Evolutionary conservation across 1,139 yeast species (phyloP).

Genomic region (Candida sojae): DNA sequence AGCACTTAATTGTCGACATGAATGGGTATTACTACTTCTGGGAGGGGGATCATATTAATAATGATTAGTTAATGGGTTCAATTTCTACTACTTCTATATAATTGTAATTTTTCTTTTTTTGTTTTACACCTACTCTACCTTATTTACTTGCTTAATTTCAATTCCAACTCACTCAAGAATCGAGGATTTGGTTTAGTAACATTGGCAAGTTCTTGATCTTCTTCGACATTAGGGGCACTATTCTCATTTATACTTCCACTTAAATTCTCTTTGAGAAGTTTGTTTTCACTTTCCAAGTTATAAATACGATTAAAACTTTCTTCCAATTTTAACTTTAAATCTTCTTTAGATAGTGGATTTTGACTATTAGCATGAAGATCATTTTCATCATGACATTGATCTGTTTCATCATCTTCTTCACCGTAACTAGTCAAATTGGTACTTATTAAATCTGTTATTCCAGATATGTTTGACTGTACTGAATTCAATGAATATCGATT

Average conservation of each 20-base stretch:
- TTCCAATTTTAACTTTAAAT: constrained; percentile 36
- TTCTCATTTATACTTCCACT: constrained; percentile 1
- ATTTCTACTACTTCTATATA: too few species aligned
- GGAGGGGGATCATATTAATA: too few species aligned
- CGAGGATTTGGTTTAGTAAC: constrained; percentile 1
- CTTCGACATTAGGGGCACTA: not conserved
- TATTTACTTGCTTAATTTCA: not conserved
- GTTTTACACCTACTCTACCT: not conserved
- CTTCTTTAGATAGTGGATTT: constrained; percentile 30
- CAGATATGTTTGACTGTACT: constrained; percentile 43
- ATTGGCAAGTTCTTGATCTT: not conserved
- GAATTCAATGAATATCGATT: constrained; percentile 43
- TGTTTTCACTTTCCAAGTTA: constrained; percentile 34
- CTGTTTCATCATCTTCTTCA: constrained; percentile 23
- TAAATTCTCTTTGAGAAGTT: constrained; percentile 17
- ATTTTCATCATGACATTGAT: constrained; percentile 5
- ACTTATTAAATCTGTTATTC: constrained; percentile 41
- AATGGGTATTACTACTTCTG: too few species aligned
- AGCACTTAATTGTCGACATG: too few species aligned
- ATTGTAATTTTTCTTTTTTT: too few species aligned
- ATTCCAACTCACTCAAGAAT: constrained; percentile 4
- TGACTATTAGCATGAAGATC: not conserved
- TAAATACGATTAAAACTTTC: constrained; percentile 43
- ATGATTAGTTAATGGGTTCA: too few species aligned
- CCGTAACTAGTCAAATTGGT: constrained; percentile 37